Percentiles rank a stretch among this genome's conserved stretches.
Conservation (phyloP, 768 basidiomycete genomes). For the Tylopilus plumbeoviolaceoides region DNA sequence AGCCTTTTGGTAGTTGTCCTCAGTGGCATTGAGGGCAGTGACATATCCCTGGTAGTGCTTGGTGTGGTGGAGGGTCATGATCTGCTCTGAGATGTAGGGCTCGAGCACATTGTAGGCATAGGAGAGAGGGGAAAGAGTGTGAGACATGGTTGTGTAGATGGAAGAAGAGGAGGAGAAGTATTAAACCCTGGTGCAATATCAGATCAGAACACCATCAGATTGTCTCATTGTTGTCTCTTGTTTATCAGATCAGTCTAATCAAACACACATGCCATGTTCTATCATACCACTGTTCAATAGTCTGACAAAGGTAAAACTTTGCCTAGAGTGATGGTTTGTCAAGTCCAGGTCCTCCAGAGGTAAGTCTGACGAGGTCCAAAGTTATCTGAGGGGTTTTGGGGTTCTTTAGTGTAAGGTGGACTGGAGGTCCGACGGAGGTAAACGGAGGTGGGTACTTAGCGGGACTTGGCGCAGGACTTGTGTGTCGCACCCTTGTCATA, state of each 20-base stretch:
- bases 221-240: no score
- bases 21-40: slow-evolving; percentile 87
- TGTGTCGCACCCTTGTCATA: no score
- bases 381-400: no score
- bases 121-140: slow-evolving; percentile 68
- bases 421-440: no score
- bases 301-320: slow-evolving; percentile 31
- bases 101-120: slow-evolving; percentile 84
- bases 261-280: slow-evolving; percentile 3
- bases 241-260: slow-evolving; percentile 5
- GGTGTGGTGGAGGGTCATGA: slow-evolving; percentile 92
- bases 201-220: background rate
- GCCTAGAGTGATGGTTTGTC: no score
- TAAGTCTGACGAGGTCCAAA: no score
- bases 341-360: no score
- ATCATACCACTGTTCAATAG: slow-evolving; percentile 6
- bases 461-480: no score
- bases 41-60: slow-evolving; percentile 97
- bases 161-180: background rate
- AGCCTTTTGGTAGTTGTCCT: slow-evolving; percentile 66
- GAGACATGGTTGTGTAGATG: slow-evolving; percentile 21
- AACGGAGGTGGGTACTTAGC: no score
- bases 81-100: no score
- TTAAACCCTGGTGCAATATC: background rate
- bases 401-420: no score